Conservation (phyloP, 139 green algal species). For the Gonium pectorale region DNA sequence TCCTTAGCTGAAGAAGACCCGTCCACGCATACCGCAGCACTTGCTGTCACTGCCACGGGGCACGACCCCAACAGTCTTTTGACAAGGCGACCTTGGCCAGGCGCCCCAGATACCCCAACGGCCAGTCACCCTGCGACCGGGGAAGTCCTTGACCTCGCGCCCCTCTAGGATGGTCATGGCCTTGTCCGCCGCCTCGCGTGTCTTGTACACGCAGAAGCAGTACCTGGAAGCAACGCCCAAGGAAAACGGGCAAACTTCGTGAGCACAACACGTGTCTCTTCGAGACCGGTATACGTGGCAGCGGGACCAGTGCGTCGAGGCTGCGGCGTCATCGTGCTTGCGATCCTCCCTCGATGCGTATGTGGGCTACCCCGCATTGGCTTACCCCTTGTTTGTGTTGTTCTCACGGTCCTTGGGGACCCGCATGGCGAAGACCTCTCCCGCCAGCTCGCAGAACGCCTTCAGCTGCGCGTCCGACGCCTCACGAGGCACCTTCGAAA, state of each 20-base stretch:
- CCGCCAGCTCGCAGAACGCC: conserved; percentile 59
- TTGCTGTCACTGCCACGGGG: too few relatives aligned
- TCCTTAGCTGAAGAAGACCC: too few relatives aligned
- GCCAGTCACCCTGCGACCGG: conserved; percentile 67
- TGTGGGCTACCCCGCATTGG: too few relatives aligned
- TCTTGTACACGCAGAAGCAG: conserved; percentile 83
- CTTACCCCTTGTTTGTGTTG: conserved; percentile 79
- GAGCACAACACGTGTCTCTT: too few relatives aligned
- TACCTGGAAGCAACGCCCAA: conserved; percentile 65
- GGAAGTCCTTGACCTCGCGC: conserved; percentile 68
- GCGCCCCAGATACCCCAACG: too few relatives aligned
- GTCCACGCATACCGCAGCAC: too few relatives aligned
- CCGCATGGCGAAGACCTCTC: conserved; percentile 63
- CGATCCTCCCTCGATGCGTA: too few relatives aligned
- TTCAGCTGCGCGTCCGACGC: conserved; percentile 72
- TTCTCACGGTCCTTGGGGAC: conserved; percentile 74
- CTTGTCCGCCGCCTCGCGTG: conserved; percentile 60
- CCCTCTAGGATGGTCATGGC: conserved; percentile 71
- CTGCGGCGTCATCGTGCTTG: too few relatives aligned
- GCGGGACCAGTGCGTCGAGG: too few relatives aligned
- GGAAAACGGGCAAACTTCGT: neutral
- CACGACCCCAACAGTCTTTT: too few relatives aligned
- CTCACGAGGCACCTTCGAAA: conserved; percentile 75
- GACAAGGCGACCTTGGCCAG: too few relatives aligned
- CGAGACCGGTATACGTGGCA: too few relatives aligned